These are phyloP conservation scores for Melastoma candidum DNA, from an alignment of 441 rosid species.

Conservation along the genomic window DNA sequence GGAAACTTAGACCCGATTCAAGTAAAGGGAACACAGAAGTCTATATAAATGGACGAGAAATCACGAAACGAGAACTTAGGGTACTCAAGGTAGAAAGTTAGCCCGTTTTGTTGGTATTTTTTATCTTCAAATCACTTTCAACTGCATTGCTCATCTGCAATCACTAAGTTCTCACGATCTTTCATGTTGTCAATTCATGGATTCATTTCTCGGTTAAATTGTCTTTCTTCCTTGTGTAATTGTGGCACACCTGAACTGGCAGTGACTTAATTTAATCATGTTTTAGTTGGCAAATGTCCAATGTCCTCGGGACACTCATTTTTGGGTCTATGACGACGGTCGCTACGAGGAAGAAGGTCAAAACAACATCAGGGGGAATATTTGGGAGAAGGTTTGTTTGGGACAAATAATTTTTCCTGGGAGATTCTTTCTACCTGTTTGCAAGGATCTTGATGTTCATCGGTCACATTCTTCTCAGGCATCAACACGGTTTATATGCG, in stretches of 20 bases:
- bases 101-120: not conserved
- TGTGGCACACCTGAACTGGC: constrained; percentile 1
- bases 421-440: constrained; percentile 1
- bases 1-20: constrained; percentile 66
- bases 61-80: constrained; percentile 80
- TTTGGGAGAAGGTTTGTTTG: constrained; percentile 89
- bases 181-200: no score
- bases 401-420: constrained; percentile 8
- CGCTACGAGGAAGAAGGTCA: constrained; percentile 99
- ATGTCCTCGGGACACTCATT: constrained; percentile 97
- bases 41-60: constrained; percentile 88
- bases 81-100: constrained; percentile 52
- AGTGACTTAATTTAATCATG: constrained; percentile 9
- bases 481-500: constrained; percentile 56
- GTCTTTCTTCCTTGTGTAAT: not conserved
- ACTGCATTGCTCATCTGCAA: no score
- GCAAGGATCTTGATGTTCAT: constrained; percentile 11
- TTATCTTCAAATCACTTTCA: not conserved
- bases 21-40: constrained; percentile 91
- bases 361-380: constrained; percentile 94
- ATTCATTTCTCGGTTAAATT: not conserved
- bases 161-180: no score
- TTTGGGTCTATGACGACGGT: constrained; percentile 99
- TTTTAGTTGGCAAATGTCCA: constrained; percentile 89
- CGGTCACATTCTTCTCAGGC: constrained; percentile 43